phyloP scores from a whole-genome alignment of 1,139 yeast genomes.

The Eremothecium cymbalariae region DNA sequence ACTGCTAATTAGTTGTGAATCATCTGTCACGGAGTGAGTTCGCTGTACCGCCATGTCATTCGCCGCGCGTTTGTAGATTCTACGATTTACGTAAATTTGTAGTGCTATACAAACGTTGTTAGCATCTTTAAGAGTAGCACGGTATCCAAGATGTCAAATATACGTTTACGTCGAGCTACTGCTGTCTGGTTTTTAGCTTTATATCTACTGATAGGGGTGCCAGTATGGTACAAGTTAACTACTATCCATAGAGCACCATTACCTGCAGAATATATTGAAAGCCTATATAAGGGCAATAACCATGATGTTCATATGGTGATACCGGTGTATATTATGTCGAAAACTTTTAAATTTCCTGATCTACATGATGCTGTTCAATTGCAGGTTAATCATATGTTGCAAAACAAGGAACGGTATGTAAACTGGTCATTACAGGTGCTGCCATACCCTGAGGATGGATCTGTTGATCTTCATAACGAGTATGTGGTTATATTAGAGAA shows the following conservation, averaged over 20 bases:
- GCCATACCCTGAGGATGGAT: conserved; percentile 17
- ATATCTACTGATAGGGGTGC: conserved; percentile 55
- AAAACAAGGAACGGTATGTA: conserved; percentile 15
- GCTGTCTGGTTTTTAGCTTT: conserved; percentile 31
- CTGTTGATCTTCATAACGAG: conserved; percentile 13
- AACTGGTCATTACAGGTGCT: conserved; percentile 29
- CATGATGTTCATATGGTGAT: conserved; percentile 26
- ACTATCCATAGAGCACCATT: conserved; percentile 67
- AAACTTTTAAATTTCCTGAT: conserved; percentile 36
- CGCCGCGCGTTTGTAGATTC: no score
- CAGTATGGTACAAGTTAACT: conserved; percentile 66
- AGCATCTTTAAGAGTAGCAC: no score
- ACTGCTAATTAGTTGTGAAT: no score
- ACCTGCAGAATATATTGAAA: conserved; percentile 48
- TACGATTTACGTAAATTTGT: no score
- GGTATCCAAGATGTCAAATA: conserved; percentile 7
- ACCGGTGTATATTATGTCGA: conserved; percentile 46
- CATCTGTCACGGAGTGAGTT: no score
- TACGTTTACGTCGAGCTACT: conserved; percentile 18
- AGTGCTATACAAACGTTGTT: no score
- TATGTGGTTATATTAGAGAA: conserved; percentile 24
- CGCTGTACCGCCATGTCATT: no score
- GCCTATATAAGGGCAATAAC: conserved; percentile 32
- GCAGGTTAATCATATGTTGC: conserved; percentile 26
- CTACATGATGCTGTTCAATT: conserved; percentile 40